A percentile compares a stretch with the other conserved stretches of the same genome.
Conservation (phyloP, 129 eudicot genomes). For the Chrysanthemum lavandulifolium region DNA sequence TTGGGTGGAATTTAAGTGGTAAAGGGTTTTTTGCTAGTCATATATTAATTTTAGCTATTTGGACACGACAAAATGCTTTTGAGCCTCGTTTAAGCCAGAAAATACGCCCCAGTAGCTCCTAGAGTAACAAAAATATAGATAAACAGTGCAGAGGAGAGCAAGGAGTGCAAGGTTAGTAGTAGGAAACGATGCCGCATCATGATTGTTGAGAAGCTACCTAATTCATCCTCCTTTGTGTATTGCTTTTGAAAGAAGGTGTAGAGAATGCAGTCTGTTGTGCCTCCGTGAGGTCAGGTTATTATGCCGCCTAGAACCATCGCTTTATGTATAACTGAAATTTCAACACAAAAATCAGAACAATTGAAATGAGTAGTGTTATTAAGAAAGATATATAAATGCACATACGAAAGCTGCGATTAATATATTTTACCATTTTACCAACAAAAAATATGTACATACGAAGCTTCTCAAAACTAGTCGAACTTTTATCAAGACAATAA, state of each 20-base stretch:
- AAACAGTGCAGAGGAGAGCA: conserved; percentile 63
- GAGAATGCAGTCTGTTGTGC: conserved; percentile 60
- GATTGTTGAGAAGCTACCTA: conserved; percentile 63
- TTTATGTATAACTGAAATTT: conserved; percentile 3
- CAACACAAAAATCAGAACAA: background rate
- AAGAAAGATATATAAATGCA: background rate
- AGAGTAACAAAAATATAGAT: conserved; percentile 88
- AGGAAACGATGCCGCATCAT: conserved; percentile 78
- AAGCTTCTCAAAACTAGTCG: too few species aligned
- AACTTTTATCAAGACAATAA: too few species aligned
- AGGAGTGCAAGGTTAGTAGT: conserved; percentile 78
- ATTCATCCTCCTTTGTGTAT: conserved; percentile 49
- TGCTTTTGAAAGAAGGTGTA: conserved; percentile 49
- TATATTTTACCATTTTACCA: too few species aligned
- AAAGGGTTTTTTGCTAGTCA: too few species aligned
- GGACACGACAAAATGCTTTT: conserved; percentile 62
- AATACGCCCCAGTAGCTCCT: conserved; percentile 46
- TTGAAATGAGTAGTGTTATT: background rate
- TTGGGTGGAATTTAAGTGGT: too few species aligned
- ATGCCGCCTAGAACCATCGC: conserved; percentile 61
- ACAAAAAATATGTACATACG: too few species aligned
- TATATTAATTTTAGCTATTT: conserved; percentile 46
- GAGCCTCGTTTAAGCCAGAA: conserved; percentile 49
- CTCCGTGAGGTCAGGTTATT: conserved; percentile 83
- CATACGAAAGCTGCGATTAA: too few species aligned